These are phyloP conservation scores for Exophiala mesophila DNA, from an alignment of 2,329 filamentous ascomycete species.

Conservation along the genomic window DNA sequence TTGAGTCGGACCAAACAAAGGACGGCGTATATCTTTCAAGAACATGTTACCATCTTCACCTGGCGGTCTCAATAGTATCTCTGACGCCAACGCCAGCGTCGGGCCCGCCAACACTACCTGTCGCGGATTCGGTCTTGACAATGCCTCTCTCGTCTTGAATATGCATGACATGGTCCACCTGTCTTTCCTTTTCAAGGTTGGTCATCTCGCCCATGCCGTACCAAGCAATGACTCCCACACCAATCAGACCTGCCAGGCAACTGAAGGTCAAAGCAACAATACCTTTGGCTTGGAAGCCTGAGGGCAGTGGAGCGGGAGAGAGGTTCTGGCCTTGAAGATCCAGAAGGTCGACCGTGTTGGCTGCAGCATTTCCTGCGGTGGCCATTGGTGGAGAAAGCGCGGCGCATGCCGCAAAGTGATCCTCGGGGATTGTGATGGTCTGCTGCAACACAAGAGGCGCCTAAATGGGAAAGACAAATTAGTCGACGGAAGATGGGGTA, in stretches of 20 bases:
- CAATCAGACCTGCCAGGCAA: constrained; percentile 62
- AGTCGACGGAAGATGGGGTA: not conserved
- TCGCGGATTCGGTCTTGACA: not conserved
- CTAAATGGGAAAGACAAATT: constrained; percentile 9
- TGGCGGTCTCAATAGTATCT: not conserved
- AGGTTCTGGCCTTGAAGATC: constrained; percentile 60
- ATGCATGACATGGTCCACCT: constrained; percentile 1
- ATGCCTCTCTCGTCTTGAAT: not conserved
- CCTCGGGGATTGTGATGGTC: constrained; percentile 35
- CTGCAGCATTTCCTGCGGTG: constrained; percentile 67
- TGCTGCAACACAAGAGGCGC: constrained; percentile 57
- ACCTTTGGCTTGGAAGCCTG: constrained; percentile 65
- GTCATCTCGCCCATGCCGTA: constrained; percentile 45
- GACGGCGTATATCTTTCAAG: too few species aligned
- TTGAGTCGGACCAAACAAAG: too few species aligned
- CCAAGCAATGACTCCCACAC: constrained; percentile 62
- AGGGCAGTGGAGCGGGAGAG: constrained; percentile 54
- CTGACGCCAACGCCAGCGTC: not conserved
- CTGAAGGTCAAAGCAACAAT: constrained; percentile 72
- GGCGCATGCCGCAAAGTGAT: constrained; percentile 28
- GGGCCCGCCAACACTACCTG: not conserved
- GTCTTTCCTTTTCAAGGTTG: constrained; percentile 9
- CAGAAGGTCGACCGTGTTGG: constrained; percentile 59
- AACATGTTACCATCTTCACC: too few species aligned
- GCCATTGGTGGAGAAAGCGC: constrained; percentile 41